Percentiles rank a stretch among this genome's conserved stretches.
Conservation (phyloP, 768 basidiomycete genomes). For the Hygrocybe punicea region DNA sequence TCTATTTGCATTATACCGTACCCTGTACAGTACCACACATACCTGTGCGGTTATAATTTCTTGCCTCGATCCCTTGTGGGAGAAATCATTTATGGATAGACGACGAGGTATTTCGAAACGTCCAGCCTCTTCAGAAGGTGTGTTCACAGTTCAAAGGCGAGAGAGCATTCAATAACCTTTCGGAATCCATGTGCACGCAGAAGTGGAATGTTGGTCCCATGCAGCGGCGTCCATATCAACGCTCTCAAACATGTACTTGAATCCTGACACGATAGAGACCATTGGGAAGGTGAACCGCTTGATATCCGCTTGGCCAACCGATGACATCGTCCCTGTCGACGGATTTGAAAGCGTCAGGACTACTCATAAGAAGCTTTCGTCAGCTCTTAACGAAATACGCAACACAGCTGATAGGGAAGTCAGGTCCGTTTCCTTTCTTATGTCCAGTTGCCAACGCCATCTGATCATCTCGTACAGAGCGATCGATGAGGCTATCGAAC, state of each 20-base stretch:
- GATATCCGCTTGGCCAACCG: constrained; percentile 66
- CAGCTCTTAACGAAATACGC: constrained; percentile 63
- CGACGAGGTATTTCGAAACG: constrained; percentile 57
- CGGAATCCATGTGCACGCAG: constrained; percentile 36
- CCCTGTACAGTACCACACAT: too few relatives aligned
- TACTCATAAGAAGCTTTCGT: constrained; percentile 57
- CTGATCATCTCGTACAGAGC: constrained; percentile 45
- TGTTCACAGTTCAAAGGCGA: constrained; percentile 14
- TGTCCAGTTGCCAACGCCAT: constrained; percentile 5
- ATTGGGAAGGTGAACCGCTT: constrained; percentile 72
- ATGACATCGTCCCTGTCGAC: constrained; percentile 65
- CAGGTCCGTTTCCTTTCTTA: constrained; percentile 43
- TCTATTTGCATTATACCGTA: too few relatives aligned
- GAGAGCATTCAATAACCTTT: too few relatives aligned
- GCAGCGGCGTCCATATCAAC: constrained; percentile 56
- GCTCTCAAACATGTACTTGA: constrained; percentile 53
- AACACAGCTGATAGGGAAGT: constrained; percentile 56
- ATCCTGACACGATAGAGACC: constrained; percentile 49
- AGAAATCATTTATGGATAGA: constrained; percentile 52
- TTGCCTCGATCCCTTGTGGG: neutral
- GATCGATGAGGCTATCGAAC: constrained; percentile 69
- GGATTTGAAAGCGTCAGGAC: constrained; percentile 62
- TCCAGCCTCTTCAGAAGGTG: constrained; percentile 77
- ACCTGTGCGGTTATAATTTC: too few relatives aligned
- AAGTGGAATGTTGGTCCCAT: constrained; percentile 74